These are phyloP conservation scores for Holtermannia corniformis DNA, from an alignment of 768 basidiomycete genomes.

Conservation along the genomic window DNA sequence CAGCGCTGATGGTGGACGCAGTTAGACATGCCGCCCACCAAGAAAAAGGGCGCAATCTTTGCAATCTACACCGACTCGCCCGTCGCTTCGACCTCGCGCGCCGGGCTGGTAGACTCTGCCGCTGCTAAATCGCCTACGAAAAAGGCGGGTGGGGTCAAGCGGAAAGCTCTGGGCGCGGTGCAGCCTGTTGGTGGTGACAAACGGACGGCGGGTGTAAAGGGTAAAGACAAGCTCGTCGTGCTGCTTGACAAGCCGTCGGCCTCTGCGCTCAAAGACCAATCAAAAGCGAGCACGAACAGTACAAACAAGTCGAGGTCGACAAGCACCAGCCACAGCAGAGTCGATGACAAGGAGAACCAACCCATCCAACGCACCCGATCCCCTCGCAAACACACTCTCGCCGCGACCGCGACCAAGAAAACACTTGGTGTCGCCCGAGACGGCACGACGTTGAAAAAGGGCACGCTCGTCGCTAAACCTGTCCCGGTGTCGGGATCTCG, in stretches of 20 bases:
- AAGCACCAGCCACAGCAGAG: not conserved
- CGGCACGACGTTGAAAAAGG: constrained; percentile 25
- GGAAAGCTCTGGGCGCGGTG: not conserved
- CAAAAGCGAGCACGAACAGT: not conserved
- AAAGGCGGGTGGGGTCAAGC: not conserved
- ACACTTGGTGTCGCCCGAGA: constrained; percentile 22
- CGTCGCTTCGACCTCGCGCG: not conserved
- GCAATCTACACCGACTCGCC: constrained; percentile 39
- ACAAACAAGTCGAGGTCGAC: not conserved
- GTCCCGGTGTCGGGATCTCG: not conserved
- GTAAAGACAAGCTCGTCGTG: not conserved
- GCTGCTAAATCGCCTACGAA: not conserved
- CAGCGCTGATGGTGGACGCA: too few relatives aligned
- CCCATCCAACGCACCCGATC: not conserved
- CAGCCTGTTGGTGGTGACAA: not conserved
- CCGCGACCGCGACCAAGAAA: not conserved
- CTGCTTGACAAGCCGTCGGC: too few relatives aligned
- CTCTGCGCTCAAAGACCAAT: not conserved
- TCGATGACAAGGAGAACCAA: not conserved
- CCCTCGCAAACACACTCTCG: not conserved
- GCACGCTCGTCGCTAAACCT: constrained; percentile 12
- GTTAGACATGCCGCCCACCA: constrained; percentile 34
- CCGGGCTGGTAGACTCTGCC: not conserved
- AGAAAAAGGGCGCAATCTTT: constrained; percentile 39
- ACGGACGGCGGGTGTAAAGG: not conserved